A percentile compares a stretch with the other conserved stretches of the same genome.
These are phyloP conservation scores for Eimeria praecox DNA, from an alignment of 169 alveolate genomes.

Conservation along the genomic window DNA sequence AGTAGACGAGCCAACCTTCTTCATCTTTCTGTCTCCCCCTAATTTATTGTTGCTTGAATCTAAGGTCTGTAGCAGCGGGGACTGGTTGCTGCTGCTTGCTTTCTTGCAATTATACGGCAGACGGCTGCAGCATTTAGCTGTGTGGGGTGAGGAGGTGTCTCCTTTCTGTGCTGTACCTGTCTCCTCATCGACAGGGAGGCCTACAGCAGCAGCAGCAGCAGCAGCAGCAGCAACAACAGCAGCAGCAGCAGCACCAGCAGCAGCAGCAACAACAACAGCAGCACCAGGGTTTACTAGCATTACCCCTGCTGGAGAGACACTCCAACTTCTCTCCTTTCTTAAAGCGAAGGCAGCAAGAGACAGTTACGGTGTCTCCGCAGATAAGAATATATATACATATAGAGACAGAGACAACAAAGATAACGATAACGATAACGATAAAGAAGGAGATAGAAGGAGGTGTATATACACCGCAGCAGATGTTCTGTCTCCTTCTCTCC, in stretches of 20 bases:
- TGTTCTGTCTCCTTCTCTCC: neutral
- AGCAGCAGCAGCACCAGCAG: neutral
- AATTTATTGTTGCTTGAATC: neutral
- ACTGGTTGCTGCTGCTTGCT: slow-evolving; percentile 13
- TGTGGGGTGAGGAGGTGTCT: slow-evolving; percentile 38
- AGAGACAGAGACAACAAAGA: no score
- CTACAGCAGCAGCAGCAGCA: neutral
- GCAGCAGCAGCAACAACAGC: neutral
- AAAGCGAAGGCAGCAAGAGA: neutral
- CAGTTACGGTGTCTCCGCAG: no score
- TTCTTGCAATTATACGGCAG: neutral
- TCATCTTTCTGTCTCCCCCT: slow-evolving; percentile 3
- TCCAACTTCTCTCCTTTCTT: neutral
- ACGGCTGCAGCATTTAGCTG: neutral
- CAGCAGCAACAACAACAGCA: neutral
- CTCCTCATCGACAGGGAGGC: neutral
- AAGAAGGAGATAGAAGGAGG: neutral
- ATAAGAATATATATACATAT: no score
- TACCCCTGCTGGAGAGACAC: neutral
- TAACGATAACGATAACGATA: no score
- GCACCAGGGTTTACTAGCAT: neutral
- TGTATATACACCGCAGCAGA: neutral
- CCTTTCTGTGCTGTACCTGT: neutral
- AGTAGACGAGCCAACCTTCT: neutral
- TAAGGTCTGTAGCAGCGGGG: slow-evolving; percentile 17